Base-by-base conservation (phyloP, 1,284 basidiomycete genomes). In the Moniliophthora roreri region DNA sequence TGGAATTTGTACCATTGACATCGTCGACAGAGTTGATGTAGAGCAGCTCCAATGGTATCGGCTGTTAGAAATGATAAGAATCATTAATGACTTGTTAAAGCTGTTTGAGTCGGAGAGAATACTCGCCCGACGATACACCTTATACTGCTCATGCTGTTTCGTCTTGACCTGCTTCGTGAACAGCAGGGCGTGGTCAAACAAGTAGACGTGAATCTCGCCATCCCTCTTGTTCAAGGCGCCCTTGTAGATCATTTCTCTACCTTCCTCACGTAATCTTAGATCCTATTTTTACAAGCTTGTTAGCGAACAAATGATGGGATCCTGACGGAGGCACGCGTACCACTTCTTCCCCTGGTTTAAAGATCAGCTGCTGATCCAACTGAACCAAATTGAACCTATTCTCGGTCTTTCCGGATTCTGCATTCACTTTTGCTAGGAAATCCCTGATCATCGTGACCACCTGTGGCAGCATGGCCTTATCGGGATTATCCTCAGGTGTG, bases 151-250 rank as follows among this genome's bases (percentile, higher is more conserved):
- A 53, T 88, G 87, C 70, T 96, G 95, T 70, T 89, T 91, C 77
- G 87, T 95, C 63, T 91, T 87, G 50, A 71, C 67, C 35, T 65
- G 82, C 76, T 99, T 99, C 60, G 93, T 95, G 81, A 99, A 93
- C 42, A 99, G 75, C 50, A 99, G 74, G 0, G 95, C 95, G 71
- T 99, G 96, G 68, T 99, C 97, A 65, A 99, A 98, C 60, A 99
- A 74, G 77, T 97, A 98, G 4, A 97, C 90, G 62, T 94, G 84
- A 51, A 98, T 76, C 67, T 99, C 96, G 6, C 94, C 87, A 48
- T 95, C 95, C 5, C 95, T 85, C 66, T 94, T 92, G 71, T 94
- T 98, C 62, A 99, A 76, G 32, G 87, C 77, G n/a, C 95, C 95
- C 70, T 95, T 98, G 75, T 93, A 94, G 34, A 99, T 84, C 59